Conservation (phyloP, 2,329 filamentous ascomycete genomes). For the Ustulina deusta region DNA sequence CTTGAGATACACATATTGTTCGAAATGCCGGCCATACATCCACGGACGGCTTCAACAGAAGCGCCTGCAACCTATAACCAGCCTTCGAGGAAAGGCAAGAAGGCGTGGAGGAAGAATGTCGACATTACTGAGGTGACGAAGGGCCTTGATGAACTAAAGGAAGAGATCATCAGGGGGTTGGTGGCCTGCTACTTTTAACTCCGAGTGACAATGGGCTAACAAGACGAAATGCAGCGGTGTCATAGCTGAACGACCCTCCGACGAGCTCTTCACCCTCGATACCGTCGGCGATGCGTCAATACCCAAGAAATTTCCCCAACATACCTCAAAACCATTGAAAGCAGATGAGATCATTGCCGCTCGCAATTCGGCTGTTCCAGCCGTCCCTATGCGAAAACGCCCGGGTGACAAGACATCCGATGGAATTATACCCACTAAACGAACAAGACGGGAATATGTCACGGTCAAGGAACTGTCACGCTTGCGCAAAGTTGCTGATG, state of each 20-base stretch:
- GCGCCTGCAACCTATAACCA: slow-evolving; percentile 87
- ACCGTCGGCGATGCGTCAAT: slow-evolving; percentile 76
- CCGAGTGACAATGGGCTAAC: slow-evolving; percentile 7
- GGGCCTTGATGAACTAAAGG: slow-evolving; percentile 85
- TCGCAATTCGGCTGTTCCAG: slow-evolving; percentile 80
- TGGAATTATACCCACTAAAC: slow-evolving; percentile 80
- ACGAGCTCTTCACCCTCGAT: slow-evolving; percentile 88
- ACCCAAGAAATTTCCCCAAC: slow-evolving; percentile 71
- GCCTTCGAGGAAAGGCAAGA: slow-evolving; percentile 95
- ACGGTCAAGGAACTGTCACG: slow-evolving; percentile 85
- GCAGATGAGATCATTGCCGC: slow-evolving; percentile 90
- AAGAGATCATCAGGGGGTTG: slow-evolving; percentile 91
- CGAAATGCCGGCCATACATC: slow-evolving; percentile 66
- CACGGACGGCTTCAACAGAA: slow-evolving; percentile 61
- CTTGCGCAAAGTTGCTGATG: slow-evolving; percentile 82
- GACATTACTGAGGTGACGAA: slow-evolving; percentile 87
- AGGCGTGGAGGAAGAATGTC: slow-evolving; percentile 98
- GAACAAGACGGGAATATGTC: slow-evolving; percentile 81
- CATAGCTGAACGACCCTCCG: slow-evolving; percentile 82
- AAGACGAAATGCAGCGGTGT: slow-evolving; percentile 74
- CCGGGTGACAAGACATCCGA: slow-evolving; percentile 76
- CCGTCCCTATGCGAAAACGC: slow-evolving; percentile 83
- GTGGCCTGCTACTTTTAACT: slow-evolving; percentile 38
- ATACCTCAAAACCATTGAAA: slow-evolving; percentile 82
- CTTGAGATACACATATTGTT: background rate